Evolutionary conservation across 768 basidiomycete genomes (phyloP), one percentile per base, ranked within the genome.

Genomic region (Agaricus subrufescens): DNA sequence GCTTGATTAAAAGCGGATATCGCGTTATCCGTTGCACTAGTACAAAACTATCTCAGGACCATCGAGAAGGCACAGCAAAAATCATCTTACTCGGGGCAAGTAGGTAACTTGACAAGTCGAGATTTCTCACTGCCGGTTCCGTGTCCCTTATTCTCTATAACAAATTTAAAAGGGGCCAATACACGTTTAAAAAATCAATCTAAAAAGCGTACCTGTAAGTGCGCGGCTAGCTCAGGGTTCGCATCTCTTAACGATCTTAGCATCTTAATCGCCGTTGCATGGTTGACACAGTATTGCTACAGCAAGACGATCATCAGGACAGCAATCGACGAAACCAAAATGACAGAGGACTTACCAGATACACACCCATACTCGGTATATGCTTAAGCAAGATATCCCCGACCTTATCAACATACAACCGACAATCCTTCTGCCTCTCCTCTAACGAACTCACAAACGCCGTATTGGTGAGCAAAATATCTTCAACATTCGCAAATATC

Each of bases 11-110:
- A 0, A 99, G 76, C 0, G 96, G 96, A 66, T 98, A 99, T 55
- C 93, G 80, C 0, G 96, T 97, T 54, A 98, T 86, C 8, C 96
- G 86, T 83, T 97, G 94, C 94, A 95, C 91, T 94, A 58, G 19
- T 42, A 8, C 5, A 34, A 26, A 31, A 30, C 25, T 48, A 25
- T 57, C 11, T 6, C 39, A 61, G 48, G 42, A 50, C 31, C 37
- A 42, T 49, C 40, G 40, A 42, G 27, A 14, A 19, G 9, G 2
- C 4, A 63, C 42, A 9, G 46, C n/a, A 29, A 19, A 48, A 31
- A 38, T 39, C 4, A 1, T 73, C 85, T 62, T 69, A 94, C 94
- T 96, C 0, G 94, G 94, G n/a, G 84, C 86, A 9, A 98, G 81
- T 37, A 98, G 71, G 68, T 94, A 97, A 62, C 92, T 94, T 1